Conservation (phyloP, 768 basidiomycete genomes). For the Pleurotus sapidus region DNA sequence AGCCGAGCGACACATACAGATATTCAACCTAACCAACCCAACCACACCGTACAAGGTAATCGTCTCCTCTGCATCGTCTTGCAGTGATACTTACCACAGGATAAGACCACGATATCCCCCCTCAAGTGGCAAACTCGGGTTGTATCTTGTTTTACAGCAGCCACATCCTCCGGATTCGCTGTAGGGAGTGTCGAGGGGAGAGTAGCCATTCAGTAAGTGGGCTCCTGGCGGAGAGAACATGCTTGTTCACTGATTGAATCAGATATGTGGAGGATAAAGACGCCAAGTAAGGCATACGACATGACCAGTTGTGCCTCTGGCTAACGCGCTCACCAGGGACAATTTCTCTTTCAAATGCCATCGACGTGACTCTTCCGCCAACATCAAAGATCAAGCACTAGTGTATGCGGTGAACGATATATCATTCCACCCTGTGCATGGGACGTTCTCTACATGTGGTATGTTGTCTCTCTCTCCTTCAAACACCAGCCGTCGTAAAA, state of each 20-base stretch:
- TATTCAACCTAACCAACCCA: conserved; percentile 84
- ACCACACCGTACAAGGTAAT: conserved; percentile 70
- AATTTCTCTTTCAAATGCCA: conserved; percentile 92
- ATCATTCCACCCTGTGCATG: conserved; percentile 79
- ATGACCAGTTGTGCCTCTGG: neutral
- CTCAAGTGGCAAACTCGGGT: conserved; percentile 93
- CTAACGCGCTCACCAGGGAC: conserved; percentile 32
- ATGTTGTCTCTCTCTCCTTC: conserved; percentile 22
- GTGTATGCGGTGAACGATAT: conserved; percentile 86
- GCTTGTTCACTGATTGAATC: conserved; percentile 6
- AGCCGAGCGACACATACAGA: conserved; percentile 87
- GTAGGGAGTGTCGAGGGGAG: conserved; percentile 88
- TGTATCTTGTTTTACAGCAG: conserved; percentile 78
- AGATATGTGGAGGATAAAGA: conserved; percentile 90
- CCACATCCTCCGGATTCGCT: conserved; percentile 67
- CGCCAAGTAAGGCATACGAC: conserved; percentile 40
- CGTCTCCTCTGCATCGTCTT: conserved; percentile 8
- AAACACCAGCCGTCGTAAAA: conserved; percentile 14
- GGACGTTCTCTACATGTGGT: conserved; percentile 83
- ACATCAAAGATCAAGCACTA: conserved; percentile 59
- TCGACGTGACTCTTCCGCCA: conserved; percentile 54
- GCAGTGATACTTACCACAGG: neutral
- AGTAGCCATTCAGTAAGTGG: conserved; percentile 89
- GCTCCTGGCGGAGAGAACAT: neutral
- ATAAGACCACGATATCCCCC: conserved; percentile 78